Evolutionary conservation across 768 basidiomycete genomes (phyloP), one percentile per base, ranked within the genome.

Genomic region (Lepiota subincarnata): DNA sequence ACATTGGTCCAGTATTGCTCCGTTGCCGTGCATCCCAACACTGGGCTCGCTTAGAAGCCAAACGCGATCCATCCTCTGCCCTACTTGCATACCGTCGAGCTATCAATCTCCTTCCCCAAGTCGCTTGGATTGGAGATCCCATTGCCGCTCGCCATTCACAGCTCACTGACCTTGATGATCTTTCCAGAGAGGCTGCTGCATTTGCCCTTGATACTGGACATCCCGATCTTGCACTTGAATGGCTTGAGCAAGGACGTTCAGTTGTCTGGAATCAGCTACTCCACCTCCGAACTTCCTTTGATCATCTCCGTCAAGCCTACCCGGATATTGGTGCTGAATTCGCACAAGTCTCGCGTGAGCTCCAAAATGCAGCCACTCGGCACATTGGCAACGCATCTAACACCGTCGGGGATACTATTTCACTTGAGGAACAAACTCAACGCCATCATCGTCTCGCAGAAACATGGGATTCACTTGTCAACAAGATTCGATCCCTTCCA

Each of bases 391-490:
- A 31, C 6, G 2, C 10, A 31, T 31, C 31, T 8, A 8, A 6
- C 10, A 11, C 2, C 10, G 22, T 35, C 6, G 5, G 24, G 24
- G 24, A 24, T 24, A 53, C 45, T 19, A 45, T 61, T 1, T 48
- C 52, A 0, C 31, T 59, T 11, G 56, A 68, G 14, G 56, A 58
- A 8, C 56, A 59, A 41, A 57, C 47, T 14, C 42, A 18, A 14
- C 42, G 35, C 4, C 64, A 59, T 35, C 14, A 58, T 11, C 16
- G 48, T 19, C 59, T 65, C 2, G 61, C 62, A 22, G 37, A 57
- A 14, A 52, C 60, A 28, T 60, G 62, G 56, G 56, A 64, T 10
- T 28, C 50, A 16, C 47, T 63, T 3, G 52, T 64, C 1, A 18
- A 31, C 18, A 42, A 36, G 18, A 50, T 63, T 18, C 39, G 56